Conservation (phyloP, 768 basidiomycete genomes). For the Rhodotorula kratochvilovae region DNA sequence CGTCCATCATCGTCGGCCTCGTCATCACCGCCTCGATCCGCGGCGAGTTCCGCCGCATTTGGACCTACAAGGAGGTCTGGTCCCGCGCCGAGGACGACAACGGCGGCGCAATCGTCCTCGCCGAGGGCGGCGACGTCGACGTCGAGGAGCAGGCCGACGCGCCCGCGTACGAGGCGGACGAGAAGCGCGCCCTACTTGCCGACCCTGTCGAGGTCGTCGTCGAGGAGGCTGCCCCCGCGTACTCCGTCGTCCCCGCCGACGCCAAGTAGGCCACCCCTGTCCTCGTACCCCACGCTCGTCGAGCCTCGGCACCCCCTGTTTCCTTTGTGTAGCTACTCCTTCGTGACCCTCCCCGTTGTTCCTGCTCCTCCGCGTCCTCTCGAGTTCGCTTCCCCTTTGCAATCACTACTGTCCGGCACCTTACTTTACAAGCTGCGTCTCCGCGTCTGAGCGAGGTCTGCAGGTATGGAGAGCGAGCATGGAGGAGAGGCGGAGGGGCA, state of each 20-base stretch:
- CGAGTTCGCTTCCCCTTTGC: too few relatives aligned
- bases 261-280: too few relatives aligned
- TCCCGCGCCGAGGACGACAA: conserved; percentile 4
- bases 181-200: neutral
- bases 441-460: too few relatives aligned
- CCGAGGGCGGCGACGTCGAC: neutral
- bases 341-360: too few relatives aligned
- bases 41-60: conserved; percentile 24
- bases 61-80: conserved; percentile 26
- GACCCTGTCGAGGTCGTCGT: neutral
- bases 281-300: too few relatives aligned
- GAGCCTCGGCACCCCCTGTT: too few relatives aligned
- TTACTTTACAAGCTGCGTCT: too few relatives aligned
- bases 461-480: too few relatives aligned
- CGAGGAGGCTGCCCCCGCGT: neutral
- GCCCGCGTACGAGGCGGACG: neutral
- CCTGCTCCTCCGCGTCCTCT: too few relatives aligned
- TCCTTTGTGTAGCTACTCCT: too few relatives aligned
- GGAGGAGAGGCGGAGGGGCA: too few relatives aligned
- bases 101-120: conserved; percentile 9
- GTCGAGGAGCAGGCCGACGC: neutral
- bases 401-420: too few relatives aligned
- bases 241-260: neutral
- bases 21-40: conserved; percentile 4
- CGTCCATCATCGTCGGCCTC: conserved; percentile 14